These are phyloP conservation scores for Sherardia arvensis DNA, from an alignment of 257 asterid species.

Conservation along the genomic window DNA sequence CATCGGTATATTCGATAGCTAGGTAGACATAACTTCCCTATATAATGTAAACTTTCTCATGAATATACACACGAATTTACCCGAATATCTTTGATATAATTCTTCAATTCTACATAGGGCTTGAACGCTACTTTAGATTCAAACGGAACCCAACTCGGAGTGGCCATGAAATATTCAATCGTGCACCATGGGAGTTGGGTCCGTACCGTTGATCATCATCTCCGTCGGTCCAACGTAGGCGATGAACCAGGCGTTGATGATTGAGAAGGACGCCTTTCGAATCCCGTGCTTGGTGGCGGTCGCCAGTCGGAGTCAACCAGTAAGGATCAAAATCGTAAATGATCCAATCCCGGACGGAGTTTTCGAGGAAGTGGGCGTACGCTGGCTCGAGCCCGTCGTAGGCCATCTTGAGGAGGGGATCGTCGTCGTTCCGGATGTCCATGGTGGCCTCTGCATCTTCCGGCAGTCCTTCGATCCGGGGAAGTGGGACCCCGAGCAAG, in stretches of 20 bases:
- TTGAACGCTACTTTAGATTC: conserved; percentile 8
- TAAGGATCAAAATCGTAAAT: conserved; percentile 19
- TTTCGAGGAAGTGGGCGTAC: conserved; percentile 8
- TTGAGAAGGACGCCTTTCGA: background rate
- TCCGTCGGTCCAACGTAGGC: background rate
- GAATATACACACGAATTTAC: too few species aligned
- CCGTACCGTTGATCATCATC: background rate
- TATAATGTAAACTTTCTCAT: too few species aligned
- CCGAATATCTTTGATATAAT: too few species aligned
- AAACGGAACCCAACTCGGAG: conserved; percentile 27
- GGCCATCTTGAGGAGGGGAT: conserved; percentile 18
- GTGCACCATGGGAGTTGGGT: background rate
- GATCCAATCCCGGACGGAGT: conserved; percentile 15
- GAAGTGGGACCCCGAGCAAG: conserved; percentile 18
- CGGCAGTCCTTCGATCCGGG: conserved; percentile 17
- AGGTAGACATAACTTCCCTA: too few species aligned
- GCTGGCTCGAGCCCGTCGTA: conserved; percentile 15
- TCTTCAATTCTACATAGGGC: too few species aligned
- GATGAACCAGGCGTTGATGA: background rate
- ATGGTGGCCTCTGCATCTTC: conserved; percentile 27
- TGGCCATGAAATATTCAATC: conserved; percentile 5
- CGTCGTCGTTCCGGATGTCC: conserved; percentile 11
- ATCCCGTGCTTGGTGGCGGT: conserved; percentile 3
- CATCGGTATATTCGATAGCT: too few species aligned
- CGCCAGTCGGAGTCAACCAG: conserved; percentile 18